Evolutionary conservation across 352 stramenopile genomes (phyloP).

Genomic region (Lagenidium giganteum): DNA sequence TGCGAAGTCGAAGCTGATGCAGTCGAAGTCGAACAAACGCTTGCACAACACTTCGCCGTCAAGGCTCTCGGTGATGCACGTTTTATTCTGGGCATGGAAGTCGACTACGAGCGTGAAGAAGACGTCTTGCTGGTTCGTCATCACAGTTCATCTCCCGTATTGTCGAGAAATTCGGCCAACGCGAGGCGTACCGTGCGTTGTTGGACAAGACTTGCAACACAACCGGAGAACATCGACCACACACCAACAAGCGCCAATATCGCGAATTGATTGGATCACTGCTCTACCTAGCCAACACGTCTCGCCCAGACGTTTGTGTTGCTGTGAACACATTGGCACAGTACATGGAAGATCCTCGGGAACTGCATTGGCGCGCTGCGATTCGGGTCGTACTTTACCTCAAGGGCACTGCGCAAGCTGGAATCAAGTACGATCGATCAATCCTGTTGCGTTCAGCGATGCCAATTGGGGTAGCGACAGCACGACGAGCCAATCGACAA

Average conservation of each 20-base stretch:
- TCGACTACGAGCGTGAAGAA: conserved; percentile 5
- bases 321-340: conserved; percentile 2
- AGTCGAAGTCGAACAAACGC: background rate
- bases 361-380: conserved; percentile 15
- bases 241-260: no score
- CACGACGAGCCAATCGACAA: conserved; percentile 8
- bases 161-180: no score
- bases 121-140: no score
- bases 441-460: conserved; percentile 4
- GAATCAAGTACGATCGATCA: conserved; percentile 2
- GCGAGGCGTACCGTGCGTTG: no score
- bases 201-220: no score
- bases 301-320: conserved; percentile 9
- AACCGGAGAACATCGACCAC: no score
- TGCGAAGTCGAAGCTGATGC: conserved; percentile 5
- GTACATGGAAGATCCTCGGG: conserved; percentile 6
- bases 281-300: conserved; percentile 18
- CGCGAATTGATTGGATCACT: no score
- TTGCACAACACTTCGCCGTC: conserved; percentile 3
- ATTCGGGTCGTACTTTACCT: conserved; percentile 14
- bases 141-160: no score
- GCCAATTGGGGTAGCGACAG: conserved; percentile 18
- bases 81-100: conserved; percentile 16
- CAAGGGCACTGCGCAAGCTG: conserved; percentile 4
- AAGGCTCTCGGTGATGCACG: conserved; percentile 11